A percentile compares a stretch with the other conserved stretches of the same genome.
phyloP scores from a whole-genome alignment of 2,329 filamentous ascomycete species.

The Cordyceps cateniannulata region DNA sequence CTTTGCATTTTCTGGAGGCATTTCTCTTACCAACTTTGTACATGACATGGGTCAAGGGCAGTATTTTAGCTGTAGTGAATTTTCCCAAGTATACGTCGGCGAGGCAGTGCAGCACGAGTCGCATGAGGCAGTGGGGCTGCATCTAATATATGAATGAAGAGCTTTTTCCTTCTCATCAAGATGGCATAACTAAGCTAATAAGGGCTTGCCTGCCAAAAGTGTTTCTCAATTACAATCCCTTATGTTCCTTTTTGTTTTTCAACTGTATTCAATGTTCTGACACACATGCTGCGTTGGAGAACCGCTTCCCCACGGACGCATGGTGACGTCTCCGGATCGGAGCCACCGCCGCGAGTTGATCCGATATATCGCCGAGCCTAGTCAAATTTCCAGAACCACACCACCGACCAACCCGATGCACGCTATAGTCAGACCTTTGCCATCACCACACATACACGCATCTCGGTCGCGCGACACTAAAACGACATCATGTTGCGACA shows the following conservation, averaged over 20 bases:
- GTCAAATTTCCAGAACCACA: conserved; percentile 11
- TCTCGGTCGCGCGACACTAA: not conserved
- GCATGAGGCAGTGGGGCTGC: not conserved
- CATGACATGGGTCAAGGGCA: not conserved
- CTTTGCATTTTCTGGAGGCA: conserved; percentile 4
- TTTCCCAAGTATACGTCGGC: not conserved
- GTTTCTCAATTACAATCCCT: too few relatives aligned
- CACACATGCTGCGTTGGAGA: not conserved
- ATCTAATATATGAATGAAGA: conserved; percentile 6
- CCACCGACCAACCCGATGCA: not conserved
- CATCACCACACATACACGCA: not conserved
- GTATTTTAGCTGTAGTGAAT: not conserved
- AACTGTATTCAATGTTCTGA: not conserved
- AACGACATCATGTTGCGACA: conserved; percentile 29
- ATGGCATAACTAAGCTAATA: not conserved
- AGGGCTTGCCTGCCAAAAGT: not conserved
- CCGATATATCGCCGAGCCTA: conserved; percentile 12
- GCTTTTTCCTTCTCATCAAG: not conserved
- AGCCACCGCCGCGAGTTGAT: conserved; percentile 1
- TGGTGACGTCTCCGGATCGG: not conserved
- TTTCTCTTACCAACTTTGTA: not conserved
- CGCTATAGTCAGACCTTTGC: not conserved
- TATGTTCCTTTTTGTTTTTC: too few relatives aligned
- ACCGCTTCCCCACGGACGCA: not conserved
- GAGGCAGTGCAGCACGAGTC: not conserved